Evolutionary conservation across 177 flowering plant species (phyloP).

Genomic region (Vitis hybrid): DNA sequence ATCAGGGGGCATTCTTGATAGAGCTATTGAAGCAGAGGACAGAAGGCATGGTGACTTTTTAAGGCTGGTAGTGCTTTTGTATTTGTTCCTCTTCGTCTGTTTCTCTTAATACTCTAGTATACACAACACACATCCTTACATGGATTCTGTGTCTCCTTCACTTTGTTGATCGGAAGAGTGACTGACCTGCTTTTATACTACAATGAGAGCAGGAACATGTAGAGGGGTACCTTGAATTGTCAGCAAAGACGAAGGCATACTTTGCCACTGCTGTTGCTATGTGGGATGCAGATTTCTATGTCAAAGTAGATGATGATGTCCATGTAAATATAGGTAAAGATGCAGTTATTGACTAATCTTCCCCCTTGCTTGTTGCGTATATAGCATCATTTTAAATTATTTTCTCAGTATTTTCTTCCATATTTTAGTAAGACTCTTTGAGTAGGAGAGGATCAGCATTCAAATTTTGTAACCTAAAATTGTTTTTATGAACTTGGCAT

Average conservation of each 20-base stretch:
- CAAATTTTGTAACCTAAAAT: not conserved
- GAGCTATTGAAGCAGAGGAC: slow-evolving; percentile 89
- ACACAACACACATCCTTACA: not conserved
- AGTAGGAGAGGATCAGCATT: not conserved
- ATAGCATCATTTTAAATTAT: not conserved
- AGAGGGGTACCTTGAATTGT: slow-evolving; percentile 92
- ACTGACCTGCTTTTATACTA: not conserved
- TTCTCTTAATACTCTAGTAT: not conserved
- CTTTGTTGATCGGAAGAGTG: not conserved
- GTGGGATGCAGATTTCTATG: slow-evolving; percentile 92
- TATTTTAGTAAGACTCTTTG: not conserved
- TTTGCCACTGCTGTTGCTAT: slow-evolving; percentile 81
- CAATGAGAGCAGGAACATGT: slow-evolving; percentile 66
- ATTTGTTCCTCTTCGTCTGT: not conserved
- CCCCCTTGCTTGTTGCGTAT: not conserved
- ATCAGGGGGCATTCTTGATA: slow-evolving; percentile 90
- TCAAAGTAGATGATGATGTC: slow-evolving; percentile 91
- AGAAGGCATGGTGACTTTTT: slow-evolving; percentile 79
- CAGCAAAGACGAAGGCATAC: slow-evolving; percentile 79
- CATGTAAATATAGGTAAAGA: slow-evolving; percentile 86
- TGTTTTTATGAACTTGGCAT: not conserved
- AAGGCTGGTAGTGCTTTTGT: slow-evolving; percentile 61
- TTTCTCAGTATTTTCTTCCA: no score
- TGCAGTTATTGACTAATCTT: not conserved
- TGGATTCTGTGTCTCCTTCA: not conserved